Conservation (phyloP, 2,329 filamentous ascomycete genomes). For the Lasiodiplodia hormozganensis region DNA sequence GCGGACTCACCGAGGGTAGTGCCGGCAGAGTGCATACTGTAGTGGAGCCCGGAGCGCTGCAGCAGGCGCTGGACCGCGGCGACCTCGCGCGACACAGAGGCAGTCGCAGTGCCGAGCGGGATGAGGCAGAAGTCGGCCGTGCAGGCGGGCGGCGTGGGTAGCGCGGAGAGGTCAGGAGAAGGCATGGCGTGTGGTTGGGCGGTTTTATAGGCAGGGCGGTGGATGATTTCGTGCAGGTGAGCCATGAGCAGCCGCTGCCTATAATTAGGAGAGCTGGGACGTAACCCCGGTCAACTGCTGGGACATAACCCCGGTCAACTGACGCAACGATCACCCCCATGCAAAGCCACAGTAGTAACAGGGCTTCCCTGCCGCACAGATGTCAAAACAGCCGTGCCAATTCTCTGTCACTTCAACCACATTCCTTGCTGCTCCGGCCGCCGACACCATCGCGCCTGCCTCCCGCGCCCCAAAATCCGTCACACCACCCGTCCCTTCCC, state of each 20-base stretch:
- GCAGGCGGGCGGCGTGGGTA: constrained; percentile 72
- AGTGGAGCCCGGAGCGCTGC: constrained; percentile 78
- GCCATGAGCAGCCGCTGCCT: neutral
- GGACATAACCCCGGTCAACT: neutral
- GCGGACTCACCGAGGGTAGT: constrained; percentile 71
- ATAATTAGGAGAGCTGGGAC: constrained; percentile 3
- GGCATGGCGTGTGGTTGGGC: constrained; percentile 11
- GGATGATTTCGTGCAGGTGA: neutral
- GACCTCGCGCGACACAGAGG: constrained; percentile 69
- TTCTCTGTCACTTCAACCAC: constrained; percentile 21
- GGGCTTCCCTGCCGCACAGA: constrained; percentile 4
- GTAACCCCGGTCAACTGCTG: neutral
- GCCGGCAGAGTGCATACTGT: constrained; percentile 91
- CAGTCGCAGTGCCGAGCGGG: constrained; percentile 68
- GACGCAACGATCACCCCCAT: constrained; percentile 4
- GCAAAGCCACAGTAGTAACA: neutral
- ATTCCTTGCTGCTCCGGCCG: constrained; percentile 23
- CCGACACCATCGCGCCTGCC: constrained; percentile 24
- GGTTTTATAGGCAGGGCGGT: constrained; percentile 17
- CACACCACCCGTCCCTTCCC: constrained; percentile 11
- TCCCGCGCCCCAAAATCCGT: constrained; percentile 16
- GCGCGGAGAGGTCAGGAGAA: constrained; percentile 33
- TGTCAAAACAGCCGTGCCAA: constrained; percentile 21
- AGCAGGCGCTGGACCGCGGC: constrained; percentile 88
- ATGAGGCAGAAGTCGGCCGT: constrained; percentile 93